phyloP scores from a whole-genome alignment of 768 basidiomycete genomes.

The Lentinus brumalis region DNA sequence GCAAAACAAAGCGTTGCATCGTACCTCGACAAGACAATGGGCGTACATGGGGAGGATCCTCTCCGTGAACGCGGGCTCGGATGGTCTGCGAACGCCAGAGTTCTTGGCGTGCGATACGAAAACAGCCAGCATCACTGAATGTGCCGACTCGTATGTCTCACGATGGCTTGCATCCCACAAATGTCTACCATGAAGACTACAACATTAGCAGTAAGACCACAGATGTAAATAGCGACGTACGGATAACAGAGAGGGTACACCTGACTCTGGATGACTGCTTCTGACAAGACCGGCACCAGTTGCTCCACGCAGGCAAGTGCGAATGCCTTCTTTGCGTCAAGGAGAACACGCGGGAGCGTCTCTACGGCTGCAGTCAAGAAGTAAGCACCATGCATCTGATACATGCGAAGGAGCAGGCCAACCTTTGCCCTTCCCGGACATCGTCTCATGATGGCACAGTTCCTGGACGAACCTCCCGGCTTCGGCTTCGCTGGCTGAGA shows the following conservation, averaged over 20 bases:
- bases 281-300: conserved; percentile 61
- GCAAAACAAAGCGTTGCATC: not conserved
- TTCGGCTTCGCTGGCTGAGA: conserved; percentile 45
- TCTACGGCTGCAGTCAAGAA: not conserved
- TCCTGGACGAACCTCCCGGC: conserved; percentile 41
- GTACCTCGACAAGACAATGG: conserved; percentile 70
- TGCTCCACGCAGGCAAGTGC: conserved; percentile 78
- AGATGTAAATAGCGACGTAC: conserved; percentile 42
- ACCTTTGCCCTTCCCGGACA: conserved; percentile 10
- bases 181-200: conserved; percentile 43
- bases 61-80: conserved; percentile 41
- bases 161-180: conserved; percentile 58
- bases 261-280: conserved; percentile 50
- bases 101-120: conserved; percentile 62
- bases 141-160: conserved; percentile 85
- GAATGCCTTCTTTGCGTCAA: conserved; percentile 53
- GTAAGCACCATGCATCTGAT: not conserved
- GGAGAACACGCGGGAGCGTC: conserved; percentile 8
- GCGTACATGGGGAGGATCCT: conserved; percentile 76
- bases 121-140: conserved; percentile 79
- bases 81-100: conserved; percentile 6
- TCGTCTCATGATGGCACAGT: conserved; percentile 26
- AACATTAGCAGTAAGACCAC: not conserved
- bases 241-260: conserved; percentile 67
- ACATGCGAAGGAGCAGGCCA: not conserved